Percentiles rank a stretch among this genome's conserved stretches.
phyloP scores from a whole-genome alignment of 495 filamentous ascomycete species.

The Cercophora samala region DNA sequence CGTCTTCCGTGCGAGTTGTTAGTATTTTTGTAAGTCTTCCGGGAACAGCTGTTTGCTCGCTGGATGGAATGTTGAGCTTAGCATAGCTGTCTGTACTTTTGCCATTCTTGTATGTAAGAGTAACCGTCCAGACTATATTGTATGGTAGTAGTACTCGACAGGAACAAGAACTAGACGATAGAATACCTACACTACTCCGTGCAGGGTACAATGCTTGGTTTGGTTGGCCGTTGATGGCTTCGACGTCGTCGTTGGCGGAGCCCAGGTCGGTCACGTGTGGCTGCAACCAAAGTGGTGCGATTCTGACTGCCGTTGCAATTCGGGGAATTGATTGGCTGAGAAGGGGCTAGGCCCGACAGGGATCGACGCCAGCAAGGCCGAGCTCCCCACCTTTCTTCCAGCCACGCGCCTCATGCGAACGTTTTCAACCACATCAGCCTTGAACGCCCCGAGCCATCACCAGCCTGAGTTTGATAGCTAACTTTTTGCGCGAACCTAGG shows the following conservation, averaged over 20 bases:
- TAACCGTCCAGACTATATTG: too few relatives aligned
- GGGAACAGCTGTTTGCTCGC: too few relatives aligned
- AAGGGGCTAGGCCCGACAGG: slow-evolving; percentile 5
- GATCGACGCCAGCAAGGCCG: neutral
- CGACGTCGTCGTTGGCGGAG: neutral
- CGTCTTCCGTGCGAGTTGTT: too few relatives aligned
- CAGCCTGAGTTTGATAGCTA: neutral
- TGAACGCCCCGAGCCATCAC: neutral
- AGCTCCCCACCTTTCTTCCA: slow-evolving; percentile 18
- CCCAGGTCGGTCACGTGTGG: slow-evolving; percentile 14
- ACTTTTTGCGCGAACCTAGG: neutral
- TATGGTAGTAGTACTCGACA: too few relatives aligned
- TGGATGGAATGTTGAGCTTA: too few relatives aligned
- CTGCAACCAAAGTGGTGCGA: slow-evolving; percentile 3
- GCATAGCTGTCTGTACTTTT: too few relatives aligned
- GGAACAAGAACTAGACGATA: too few relatives aligned
- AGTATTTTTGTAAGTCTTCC: too few relatives aligned
- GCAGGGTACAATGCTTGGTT: too few relatives aligned
- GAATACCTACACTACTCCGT: too few relatives aligned
- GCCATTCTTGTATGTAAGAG: too few relatives aligned
- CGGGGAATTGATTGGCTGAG: slow-evolving; percentile 33
- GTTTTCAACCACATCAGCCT: neutral
- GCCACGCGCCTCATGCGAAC: slow-evolving; percentile 17
- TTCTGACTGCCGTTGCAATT: slow-evolving; percentile 21
- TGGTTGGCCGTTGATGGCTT: neutral